Conservation (phyloP, 768 basidiomycete species). For the Tephrocybe sp. region DNA sequence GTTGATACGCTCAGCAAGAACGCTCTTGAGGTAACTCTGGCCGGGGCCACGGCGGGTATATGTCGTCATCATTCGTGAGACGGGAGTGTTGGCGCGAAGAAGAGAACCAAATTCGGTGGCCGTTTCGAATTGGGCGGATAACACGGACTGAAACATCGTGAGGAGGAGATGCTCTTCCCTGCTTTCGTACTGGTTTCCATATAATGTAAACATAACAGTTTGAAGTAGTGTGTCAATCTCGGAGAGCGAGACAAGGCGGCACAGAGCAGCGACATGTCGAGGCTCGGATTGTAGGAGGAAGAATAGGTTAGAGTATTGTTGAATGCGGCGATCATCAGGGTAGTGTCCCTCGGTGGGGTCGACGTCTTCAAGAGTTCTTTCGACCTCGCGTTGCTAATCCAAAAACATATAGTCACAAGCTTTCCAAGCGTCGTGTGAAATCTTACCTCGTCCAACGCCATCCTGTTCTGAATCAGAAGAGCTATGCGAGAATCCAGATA, state of each 20-base stretch:
- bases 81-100: conserved; percentile 97
- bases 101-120: conserved; percentile 99
- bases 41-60: conserved; percentile 98
- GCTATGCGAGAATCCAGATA: conserved; percentile 98
- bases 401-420: conserved; percentile 13
- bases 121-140: conserved; percentile 98
- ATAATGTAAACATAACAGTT: conserved; percentile 99
- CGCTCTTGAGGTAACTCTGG: conserved; percentile 97
- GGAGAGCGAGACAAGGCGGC: conserved; percentile 91
- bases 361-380: conserved; percentile 92
- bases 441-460: conserved; percentile 93
- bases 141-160: conserved; percentile 99
- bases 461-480: conserved; percentile 95
- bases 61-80: conserved; percentile 99
- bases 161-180: conserved; percentile 97
- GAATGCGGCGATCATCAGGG: conserved; percentile 90
- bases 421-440: conserved; percentile 13
- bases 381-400: conserved; percentile 87
- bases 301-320: conserved; percentile 98
- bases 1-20: conserved; percentile 97
- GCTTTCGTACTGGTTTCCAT: conserved; percentile 98
- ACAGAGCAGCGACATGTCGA: conserved; percentile 93
- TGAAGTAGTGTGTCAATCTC: conserved; percentile 99
- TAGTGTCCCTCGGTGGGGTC: conserved; percentile 91
- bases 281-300: conserved; percentile 98